Evolutionary conservation across 2,329 filamentous ascomycete species (phyloP).

Genomic region (Trichoderma pleuroti): DNA sequence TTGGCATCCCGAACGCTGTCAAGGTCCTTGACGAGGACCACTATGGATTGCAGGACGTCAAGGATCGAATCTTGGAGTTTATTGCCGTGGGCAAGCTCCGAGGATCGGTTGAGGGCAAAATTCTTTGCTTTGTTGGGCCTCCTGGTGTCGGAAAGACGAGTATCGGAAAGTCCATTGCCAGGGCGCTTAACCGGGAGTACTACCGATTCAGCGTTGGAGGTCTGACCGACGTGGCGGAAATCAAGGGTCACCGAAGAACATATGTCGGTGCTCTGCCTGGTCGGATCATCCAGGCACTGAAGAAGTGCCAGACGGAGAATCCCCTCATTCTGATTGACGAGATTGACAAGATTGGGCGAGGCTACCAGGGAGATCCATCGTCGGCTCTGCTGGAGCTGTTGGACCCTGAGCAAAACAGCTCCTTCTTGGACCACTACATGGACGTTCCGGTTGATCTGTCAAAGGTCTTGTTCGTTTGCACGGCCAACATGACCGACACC

Average conservation of each 20-base stretch:
- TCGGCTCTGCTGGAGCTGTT: slow-evolving; percentile 90
- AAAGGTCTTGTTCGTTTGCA: slow-evolving; percentile 97
- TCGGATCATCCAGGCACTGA: slow-evolving; percentile 94
- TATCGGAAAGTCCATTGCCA: slow-evolving; percentile 96
- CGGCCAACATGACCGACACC: slow-evolving; percentile 97
- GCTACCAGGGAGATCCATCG: slow-evolving; percentile 93
- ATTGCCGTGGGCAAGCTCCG: slow-evolving; percentile 97
- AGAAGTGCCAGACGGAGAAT: slow-evolving; percentile 99
- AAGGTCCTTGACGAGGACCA: slow-evolving; percentile 93
- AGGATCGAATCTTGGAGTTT: slow-evolving; percentile 96
- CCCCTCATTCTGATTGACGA: slow-evolving; percentile 95
- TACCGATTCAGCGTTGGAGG: slow-evolving; percentile 98
- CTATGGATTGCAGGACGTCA: slow-evolving; percentile 95
- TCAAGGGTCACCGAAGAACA: slow-evolving; percentile 94
- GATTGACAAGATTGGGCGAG: slow-evolving; percentile 95
- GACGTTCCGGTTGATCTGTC: slow-evolving; percentile 96
- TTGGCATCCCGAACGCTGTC: slow-evolving; percentile 87
- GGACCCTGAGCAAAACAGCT: slow-evolving; percentile 95
- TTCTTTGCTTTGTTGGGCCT: slow-evolving; percentile 93
- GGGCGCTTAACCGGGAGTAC: slow-evolving; percentile 91
- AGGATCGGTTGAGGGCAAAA: slow-evolving; percentile 96
- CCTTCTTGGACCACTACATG: slow-evolving; percentile 97
- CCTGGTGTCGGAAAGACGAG: slow-evolving; percentile 98
- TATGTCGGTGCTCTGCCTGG: slow-evolving; percentile 95
- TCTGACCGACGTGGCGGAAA: slow-evolving; percentile 94